phyloP scores from a whole-genome alignment of 352 stramenopile species.

The Globisporangium parvum region DNA sequence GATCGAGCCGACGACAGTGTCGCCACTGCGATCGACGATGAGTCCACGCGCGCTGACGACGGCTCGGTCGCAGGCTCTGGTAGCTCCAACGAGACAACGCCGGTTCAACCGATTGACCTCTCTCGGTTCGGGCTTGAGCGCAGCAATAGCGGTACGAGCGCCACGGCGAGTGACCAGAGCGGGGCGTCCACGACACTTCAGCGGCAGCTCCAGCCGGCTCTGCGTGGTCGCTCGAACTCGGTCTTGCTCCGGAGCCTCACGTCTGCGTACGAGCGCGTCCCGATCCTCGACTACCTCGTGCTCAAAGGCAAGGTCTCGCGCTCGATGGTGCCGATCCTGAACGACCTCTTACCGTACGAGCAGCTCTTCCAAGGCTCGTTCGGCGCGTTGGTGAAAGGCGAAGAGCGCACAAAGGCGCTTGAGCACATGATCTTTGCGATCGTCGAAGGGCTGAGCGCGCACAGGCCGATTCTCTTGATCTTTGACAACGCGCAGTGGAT shows the following conservation, averaged over 20 bases:
- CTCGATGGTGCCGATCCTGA: constrained; percentile 36
- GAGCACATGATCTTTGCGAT: constrained; percentile 52
- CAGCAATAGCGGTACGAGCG: neutral
- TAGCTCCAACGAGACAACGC: too few relatives aligned
- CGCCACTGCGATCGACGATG: too few relatives aligned
- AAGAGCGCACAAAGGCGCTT: constrained; percentile 42
- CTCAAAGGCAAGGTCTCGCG: constrained; percentile 33
- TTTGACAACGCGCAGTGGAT: constrained; percentile 81
- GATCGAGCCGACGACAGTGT: too few relatives aligned
- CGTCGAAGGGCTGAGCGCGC: constrained; percentile 37
- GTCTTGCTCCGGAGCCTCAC: constrained; percentile 6
- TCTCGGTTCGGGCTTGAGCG: neutral
- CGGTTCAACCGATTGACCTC: neutral
- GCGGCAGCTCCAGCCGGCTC: neutral
- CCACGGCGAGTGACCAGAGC: neutral
- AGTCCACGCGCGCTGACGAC: too few relatives aligned
- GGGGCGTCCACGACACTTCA: neutral
- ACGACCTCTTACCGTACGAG: constrained; percentile 45
- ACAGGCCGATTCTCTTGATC: constrained; percentile 56
- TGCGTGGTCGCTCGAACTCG: neutral
- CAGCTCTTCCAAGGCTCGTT: constrained; percentile 19
- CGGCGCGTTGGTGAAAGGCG: constrained; percentile 22
- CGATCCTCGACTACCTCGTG: constrained; percentile 53
- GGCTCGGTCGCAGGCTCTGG: too few relatives aligned
- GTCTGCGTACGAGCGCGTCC: constrained; percentile 28